Base-by-base conservation (phyloP, 1,284 basidiomycete genomes). In the Kwoniella shivajii region DNA sequence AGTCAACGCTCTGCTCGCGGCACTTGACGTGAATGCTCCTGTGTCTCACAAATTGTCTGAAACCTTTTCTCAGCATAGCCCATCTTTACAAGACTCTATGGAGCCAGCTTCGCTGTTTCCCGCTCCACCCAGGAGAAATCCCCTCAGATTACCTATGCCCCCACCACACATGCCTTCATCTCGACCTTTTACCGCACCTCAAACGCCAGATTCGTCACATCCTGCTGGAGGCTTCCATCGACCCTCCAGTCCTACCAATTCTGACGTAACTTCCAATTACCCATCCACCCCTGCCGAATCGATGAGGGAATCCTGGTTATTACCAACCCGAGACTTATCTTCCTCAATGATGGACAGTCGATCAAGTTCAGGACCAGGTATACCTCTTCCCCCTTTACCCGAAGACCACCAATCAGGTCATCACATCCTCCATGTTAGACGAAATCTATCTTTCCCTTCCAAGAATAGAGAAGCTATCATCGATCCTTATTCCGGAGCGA, bases 241-340 rank as follows among this genome's bases (percentile, higher is more conserved):
- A 31, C 56, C 67, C 0, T 60, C 65, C 6, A 66, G 58, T 60
- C 70, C 72, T 2, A 72, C 66, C 5, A 60, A 59, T 52, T 71
- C 72, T 24, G 72, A 74, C 6, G 54, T 60, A 10, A 69, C 68
- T 1, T 67, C 65, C 1, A 43, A 51, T 9, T 69, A 61, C 55
- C 72, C 66, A 0, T 55, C 57, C 7, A 74, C 72, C 6, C 72
- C 72, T 14, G 47, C 63, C 7, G 67, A 66, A n/a, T 64, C 62
- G 6, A 37, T 59, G n/a, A 59, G 66, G 29, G 68, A 66, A 26
- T 54, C 56, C 26, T 61, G 59, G 59, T 53, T 57, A 14, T 20
- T 61, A 18, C 59, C 59, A 14, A 33, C 41, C 10, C 31, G 50
- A 43, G 52, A 54, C 22, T 31, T 58, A 30, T 42, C 38, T 11